Base-by-base conservation (phyloP, 257 asterid species). In the Linaria vulgaris region DNA sequence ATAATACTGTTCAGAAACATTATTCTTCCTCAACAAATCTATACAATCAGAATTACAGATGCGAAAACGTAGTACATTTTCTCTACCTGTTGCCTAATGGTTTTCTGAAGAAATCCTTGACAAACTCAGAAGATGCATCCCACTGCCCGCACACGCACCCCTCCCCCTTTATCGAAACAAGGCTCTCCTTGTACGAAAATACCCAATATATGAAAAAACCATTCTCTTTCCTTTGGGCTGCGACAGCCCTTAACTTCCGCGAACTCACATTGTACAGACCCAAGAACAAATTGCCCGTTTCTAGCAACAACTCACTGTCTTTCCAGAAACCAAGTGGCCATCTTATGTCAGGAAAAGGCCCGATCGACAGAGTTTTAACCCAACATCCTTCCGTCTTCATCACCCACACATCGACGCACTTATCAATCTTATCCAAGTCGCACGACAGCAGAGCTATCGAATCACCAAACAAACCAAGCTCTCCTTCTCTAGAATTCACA, bases 291-390 rank as follows among this genome's bases (percentile, higher is more conserved):
- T 54, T 34, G 22, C 52, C 67, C 1, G 80, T 66, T 59, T 78
- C 86, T 17, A 78, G 39, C 9, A 78, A 60, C 59, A 78, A 56
- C 60, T 77, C 79, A 21, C 61, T 63, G 20, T 71, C 45, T 60
- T 74, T 75, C 81, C 83, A 79, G 56, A 72, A 73, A 37, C 84
- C 82, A 37, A 79, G 62, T 16, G 83, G 82, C 75, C 77, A 62
- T 10, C 66, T 74, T 37, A 76, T 67, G 49, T 75, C 82, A 8
- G 23, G 48, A 67, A 71, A 50, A 37, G 82, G 87, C 48, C 80
- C 79, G 37, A 68, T 34, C 4, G 49, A 76, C 5, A 63, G 51
- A 13, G 34, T 59, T 19, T 70, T 79, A 25, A 44, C 65, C 85
- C 88, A 82, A 46, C 69, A 64, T 9, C 71, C 77, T 48, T 63